Conservation (phyloP, 805 yeast species). For the Metschnikowia shivogae region DNA sequence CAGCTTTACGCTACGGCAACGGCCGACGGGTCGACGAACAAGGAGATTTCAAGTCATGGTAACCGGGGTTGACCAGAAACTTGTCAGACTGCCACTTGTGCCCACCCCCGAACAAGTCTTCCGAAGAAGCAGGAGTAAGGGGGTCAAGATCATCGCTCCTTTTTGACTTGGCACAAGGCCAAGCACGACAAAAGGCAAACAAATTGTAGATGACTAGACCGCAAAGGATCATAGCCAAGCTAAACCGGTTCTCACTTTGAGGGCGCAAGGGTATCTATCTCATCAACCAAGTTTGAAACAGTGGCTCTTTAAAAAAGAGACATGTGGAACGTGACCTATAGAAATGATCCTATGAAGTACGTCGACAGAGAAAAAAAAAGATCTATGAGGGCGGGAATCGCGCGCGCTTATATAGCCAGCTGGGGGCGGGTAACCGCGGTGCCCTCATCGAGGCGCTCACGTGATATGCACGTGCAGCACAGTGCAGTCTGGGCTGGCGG, state of each 20-base stretch:
- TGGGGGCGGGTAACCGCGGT: constrained; percentile 11
- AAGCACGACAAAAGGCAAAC: constrained; percentile 42
- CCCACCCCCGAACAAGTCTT: constrained; percentile 88
- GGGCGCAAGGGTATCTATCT: constrained; percentile 84
- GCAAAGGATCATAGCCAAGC: constrained; percentile 86
- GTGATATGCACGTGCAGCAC: not conserved
- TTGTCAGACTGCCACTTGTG: constrained; percentile 99
- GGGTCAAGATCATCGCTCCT: constrained; percentile 99
- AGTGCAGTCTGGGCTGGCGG: not conserved
- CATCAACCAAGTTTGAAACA: constrained; percentile 99
- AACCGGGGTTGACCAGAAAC: constrained; percentile 41
- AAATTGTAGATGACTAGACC: constrained; percentile 74
- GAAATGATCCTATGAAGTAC: constrained; percentile 99
- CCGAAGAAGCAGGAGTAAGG: constrained; percentile 77
- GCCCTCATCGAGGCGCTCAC: not conserved
- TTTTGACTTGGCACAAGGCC: constrained; percentile 23
- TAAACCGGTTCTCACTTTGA: constrained; percentile 72
- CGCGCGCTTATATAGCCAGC: constrained; percentile 13
- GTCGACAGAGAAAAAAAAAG: constrained; percentile 75
- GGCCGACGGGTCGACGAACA: constrained; percentile 3
- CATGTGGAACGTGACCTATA: constrained; percentile 84
- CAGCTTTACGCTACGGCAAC: not conserved
- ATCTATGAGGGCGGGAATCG: constrained; percentile 14
- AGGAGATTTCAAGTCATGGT: constrained; percentile 3
- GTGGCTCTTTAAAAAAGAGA: constrained; percentile 98